A percentile compares a stretch with the other conserved stretches of the same genome.
Conservation (phyloP, 164 flowering plant genomes). For the Piper longum region DNA sequence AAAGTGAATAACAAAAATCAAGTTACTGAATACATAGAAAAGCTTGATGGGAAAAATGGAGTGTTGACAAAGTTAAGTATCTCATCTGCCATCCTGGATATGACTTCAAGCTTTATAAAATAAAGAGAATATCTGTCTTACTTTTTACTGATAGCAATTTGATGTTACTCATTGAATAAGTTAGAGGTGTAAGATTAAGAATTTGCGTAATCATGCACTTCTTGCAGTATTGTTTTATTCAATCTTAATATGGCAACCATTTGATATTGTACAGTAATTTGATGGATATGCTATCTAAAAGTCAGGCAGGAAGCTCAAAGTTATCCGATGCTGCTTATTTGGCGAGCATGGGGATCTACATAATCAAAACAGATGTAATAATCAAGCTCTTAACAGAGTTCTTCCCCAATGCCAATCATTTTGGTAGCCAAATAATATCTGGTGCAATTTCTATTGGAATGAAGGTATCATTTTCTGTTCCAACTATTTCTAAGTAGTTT, state of each 20-base stretch:
- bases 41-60: constrained; percentile 8
- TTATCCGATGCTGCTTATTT: constrained; percentile 5
- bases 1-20: constrained; percentile 25
- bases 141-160: no score
- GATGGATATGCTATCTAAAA: no score
- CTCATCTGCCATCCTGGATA: not conserved
- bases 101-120: not conserved
- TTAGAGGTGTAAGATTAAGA: no score
- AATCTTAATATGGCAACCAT: no score
- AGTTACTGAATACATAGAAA: constrained; percentile 26
- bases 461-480: constrained; percentile 30
- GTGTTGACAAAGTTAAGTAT: constrained; percentile 17
- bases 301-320: not conserved
- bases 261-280: no score
- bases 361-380: constrained; percentile 44
- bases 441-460: constrained; percentile 57
- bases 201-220: no score
- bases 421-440: constrained; percentile 49
- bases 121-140: no score
- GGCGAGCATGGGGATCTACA: constrained; percentile 64
- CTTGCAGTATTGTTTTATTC: no score
- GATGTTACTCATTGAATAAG: no score
- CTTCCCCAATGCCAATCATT: constrained; percentile 51
- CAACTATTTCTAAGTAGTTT: not conserved
- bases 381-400: constrained; percentile 35